Conservation (phyloP, 2,329 filamentous ascomycete species). For the Xylaria digitata region DNA sequence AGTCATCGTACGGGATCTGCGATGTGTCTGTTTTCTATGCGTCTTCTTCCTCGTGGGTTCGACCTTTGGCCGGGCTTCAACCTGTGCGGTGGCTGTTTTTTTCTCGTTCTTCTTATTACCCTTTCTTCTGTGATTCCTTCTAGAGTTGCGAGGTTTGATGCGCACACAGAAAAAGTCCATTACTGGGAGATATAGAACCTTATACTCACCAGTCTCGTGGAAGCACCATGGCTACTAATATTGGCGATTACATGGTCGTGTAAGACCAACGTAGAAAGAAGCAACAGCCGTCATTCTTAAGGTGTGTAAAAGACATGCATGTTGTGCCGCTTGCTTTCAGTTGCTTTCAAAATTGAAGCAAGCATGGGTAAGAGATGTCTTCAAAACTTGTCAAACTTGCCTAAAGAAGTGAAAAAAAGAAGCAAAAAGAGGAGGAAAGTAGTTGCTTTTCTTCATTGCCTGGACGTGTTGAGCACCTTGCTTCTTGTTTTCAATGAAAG, state of each 20-base stretch:
- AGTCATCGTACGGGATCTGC: constrained; percentile 12
- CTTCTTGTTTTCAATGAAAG: background rate
- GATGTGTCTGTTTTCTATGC: background rate
- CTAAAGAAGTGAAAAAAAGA: background rate
- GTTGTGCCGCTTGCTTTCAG: constrained; percentile 4
- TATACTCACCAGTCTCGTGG: background rate
- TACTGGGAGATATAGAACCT: background rate
- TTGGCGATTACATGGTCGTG: constrained; percentile 3
- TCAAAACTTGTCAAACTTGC: constrained; percentile 7
- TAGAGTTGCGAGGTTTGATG: constrained; percentile 22
- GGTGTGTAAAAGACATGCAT: constrained; percentile 1
- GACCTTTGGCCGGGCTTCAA: constrained; percentile 12
- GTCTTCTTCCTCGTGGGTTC: background rate
- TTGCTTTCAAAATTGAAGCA: constrained; percentile 28
- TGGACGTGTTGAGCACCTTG: background rate
- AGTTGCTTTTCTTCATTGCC: constrained; percentile 3
- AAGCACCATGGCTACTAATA: background rate
- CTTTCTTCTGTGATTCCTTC: constrained; percentile 6
- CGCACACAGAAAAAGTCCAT: constrained; percentile 36
- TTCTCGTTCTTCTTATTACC: constrained; percentile 7
- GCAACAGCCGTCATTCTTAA: background rate
- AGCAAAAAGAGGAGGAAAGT: constrained; percentile 6
- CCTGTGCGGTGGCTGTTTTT: background rate
- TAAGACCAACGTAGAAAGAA: background rate
- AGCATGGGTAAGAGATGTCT: constrained; percentile 2